Evolutionary conservation across 352 stramenopile genomes (phyloP).

Genomic region (Blastocystis sp.): DNA sequence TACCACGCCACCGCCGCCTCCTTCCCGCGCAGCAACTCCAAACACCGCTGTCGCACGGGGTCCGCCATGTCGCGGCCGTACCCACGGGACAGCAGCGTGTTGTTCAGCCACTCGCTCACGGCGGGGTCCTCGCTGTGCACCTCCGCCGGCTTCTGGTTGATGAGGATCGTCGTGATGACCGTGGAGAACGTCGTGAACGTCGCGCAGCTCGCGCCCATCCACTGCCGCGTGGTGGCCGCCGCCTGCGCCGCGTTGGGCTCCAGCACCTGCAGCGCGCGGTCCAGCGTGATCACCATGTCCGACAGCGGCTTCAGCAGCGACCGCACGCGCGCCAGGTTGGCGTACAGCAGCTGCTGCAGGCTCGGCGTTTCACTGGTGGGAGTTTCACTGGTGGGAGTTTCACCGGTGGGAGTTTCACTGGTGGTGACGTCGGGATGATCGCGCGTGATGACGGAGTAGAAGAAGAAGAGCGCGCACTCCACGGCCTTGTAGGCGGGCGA

Average conservation of each 20-base stretch:
- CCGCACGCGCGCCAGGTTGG: not conserved
- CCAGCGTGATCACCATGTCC: constrained; percentile 13
- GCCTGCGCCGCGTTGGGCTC: not conserved
- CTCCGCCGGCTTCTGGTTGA: constrained; percentile 35
- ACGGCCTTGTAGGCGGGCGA: constrained; percentile 11
- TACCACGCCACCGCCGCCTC: constrained; percentile 14
- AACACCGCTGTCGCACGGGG: constrained; percentile 18
- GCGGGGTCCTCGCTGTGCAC: not conserved
- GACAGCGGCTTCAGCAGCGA: constrained; percentile 14
- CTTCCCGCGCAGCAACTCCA: not conserved
- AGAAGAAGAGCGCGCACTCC: constrained; percentile 9
- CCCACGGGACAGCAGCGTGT: constrained; percentile 22
- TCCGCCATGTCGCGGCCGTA: constrained; percentile 13
- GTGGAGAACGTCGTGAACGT: constrained; percentile 37
- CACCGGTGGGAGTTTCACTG: too few relatives aligned
- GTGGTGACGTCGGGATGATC: not conserved
- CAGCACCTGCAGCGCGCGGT: constrained; percentile 1
- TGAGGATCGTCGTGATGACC: constrained; percentile 11
- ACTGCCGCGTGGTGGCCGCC: not conserved
- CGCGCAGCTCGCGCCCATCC: constrained; percentile 6
- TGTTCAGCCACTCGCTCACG: not conserved
- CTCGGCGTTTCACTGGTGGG: not conserved
- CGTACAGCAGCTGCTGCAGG: not conserved
- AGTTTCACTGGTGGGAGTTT: not conserved
- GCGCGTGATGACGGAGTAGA: constrained; percentile 31